Evolutionary conservation across 805 yeast species (phyloP), one percentile per base, ranked within the genome.

Genomic region (Isabelozyma gotoi): DNA sequence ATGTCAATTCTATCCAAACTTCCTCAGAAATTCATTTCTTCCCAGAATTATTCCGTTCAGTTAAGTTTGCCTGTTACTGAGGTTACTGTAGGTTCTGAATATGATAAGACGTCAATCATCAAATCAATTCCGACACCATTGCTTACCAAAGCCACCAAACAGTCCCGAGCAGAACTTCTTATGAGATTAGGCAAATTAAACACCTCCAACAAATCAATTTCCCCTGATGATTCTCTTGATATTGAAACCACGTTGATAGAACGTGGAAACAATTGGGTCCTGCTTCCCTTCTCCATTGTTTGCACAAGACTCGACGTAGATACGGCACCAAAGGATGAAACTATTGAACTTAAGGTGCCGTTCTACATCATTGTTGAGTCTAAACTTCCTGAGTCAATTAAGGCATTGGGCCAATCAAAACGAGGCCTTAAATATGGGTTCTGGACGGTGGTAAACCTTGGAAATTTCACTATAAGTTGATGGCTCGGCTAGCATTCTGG

Each of bases 61-160:
- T 27, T 55, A 19, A 53, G 59, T 2, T 42, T 69, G 3, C 73
- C 74, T 3, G 45, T 55, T 10, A 47, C 66, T 0, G 49, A 55
- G 4, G 44, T 62, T 32, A 41, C 41, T 1, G 39, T 69, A 4
- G 53, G 59, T 36, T 40, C 59, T 39, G 41, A 49, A 21, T 24
- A 52, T 39, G 39, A 55, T 33, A 52, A 52, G 19, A 57, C 52
- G 35, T 19, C 42, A 6, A 40, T 57, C 5, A 51, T 68, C 16
- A 61, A 68, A 29, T 48, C 62, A 1, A 58, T 71, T 2, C 76
- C 76, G 1, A 65, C 74, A 5, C 51, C 62, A 2, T 58, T 50
- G 19, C 44, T 71, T 27, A 65, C 69, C 2, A 44, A 56, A 11
- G 43, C 55, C 15, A 65, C 72, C 1, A 53, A 59, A 7, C 41